These are phyloP conservation scores for Galeopsis tetrahit DNA, from an alignment of 257 asterid species.

Conservation along the genomic window DNA sequence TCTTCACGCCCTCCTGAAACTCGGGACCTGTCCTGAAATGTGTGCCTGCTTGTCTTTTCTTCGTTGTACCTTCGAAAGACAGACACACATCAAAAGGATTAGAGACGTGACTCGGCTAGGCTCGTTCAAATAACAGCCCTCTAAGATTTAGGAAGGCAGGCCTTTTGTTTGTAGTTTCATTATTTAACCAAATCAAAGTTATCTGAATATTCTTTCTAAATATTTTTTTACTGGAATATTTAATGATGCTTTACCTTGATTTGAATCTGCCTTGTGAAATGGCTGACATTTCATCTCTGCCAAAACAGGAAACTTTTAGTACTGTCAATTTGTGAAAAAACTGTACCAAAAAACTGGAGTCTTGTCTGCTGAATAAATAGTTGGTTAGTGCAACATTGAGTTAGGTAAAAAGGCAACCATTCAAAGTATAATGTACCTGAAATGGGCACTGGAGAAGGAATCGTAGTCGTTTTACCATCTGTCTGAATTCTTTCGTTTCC, in stretches of 20 bases:
- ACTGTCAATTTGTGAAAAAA: slow-evolving; percentile 5
- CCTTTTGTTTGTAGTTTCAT: not conserved
- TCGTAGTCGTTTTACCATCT: slow-evolving; percentile 38
- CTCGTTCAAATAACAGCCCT: not conserved
- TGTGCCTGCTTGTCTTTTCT: slow-evolving; percentile 40
- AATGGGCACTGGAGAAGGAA: slow-evolving; percentile 66
- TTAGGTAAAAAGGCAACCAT: not conserved
- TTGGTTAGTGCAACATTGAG: not conserved
- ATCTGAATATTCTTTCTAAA: not conserved
- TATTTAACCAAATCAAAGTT: not conserved
- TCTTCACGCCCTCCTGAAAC: slow-evolving; percentile 49
- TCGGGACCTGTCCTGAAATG: slow-evolving; percentile 40
- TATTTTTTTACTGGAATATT: not conserved
- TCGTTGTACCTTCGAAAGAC: slow-evolving; percentile 41
- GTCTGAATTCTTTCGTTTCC: slow-evolving; percentile 32
- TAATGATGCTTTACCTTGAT: slow-evolving; percentile 44
- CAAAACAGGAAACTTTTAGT: slow-evolving; percentile 29
- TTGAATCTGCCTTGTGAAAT: slow-evolving; percentile 43
- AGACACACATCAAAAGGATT: slow-evolving; percentile 7
- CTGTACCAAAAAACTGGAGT: slow-evolving; percentile 2
- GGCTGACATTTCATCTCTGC: slow-evolving; percentile 56
- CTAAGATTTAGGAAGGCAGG: not conserved
- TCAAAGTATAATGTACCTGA: slow-evolving; percentile 55
- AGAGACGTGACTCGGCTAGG: no score
- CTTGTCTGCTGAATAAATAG: not conserved